These are phyloP conservation scores for Arxiozyma telluris DNA, from an alignment of 1,139 yeast genomes.

Conservation along the genomic window DNA sequence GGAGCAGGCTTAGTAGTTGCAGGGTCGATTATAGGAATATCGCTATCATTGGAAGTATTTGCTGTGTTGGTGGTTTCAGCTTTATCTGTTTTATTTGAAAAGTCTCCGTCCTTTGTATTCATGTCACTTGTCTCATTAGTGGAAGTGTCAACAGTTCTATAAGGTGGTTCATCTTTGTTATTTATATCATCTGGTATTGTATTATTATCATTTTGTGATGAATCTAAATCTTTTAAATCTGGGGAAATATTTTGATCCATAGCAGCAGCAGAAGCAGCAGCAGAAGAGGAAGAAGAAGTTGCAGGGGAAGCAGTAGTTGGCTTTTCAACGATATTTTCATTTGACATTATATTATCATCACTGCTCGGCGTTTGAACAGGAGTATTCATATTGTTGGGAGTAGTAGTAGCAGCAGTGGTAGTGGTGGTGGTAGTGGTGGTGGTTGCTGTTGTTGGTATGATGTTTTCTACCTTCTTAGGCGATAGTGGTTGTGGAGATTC, in stretches of 20 bases:
- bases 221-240: background rate
- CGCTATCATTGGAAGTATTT: background rate
- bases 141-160: background rate
- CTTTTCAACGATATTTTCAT: background rate
- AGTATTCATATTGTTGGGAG: background rate
- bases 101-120: background rate
- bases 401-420: background rate
- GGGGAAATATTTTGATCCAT: background rate
- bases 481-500: constrained; percentile 5
- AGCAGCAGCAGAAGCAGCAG: background rate
- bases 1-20: constrained; percentile 46
- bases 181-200: no score
- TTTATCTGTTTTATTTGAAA: constrained; percentile 7
- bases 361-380: background rate
- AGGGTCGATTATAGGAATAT: constrained; percentile 4
- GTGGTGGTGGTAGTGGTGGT: background rate
- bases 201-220: background rate
- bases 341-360: background rate
- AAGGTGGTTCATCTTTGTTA: no score
- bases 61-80: background rate
- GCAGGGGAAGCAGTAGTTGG: background rate
- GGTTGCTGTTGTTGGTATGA: background rate
- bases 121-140: no score
- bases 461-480: constrained; percentile 2
- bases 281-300: background rate